Evolutionary conservation across 306 rosid genomes (phyloP).

Genomic region (Inga oerstediana): DNA sequence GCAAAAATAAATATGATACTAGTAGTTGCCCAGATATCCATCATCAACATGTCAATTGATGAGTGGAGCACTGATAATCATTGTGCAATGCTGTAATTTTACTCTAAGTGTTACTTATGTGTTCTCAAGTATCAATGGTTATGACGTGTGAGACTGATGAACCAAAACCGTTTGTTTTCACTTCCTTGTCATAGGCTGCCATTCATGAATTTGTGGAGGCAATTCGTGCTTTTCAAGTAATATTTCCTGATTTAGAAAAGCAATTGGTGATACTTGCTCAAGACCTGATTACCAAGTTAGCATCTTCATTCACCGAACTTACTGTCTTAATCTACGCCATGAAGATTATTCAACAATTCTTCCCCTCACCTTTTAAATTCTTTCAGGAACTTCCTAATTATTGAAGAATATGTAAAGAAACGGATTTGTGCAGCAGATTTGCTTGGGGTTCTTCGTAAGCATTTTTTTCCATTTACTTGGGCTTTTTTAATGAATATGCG

Average conservation of each 20-base stretch:
- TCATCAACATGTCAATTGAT: slow-evolving; percentile 16
- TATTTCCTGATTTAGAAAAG: slow-evolving; percentile 86
- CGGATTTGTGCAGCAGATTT: slow-evolving; percentile 60
- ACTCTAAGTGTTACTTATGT: slow-evolving; percentile 7
- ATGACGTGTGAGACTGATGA: slow-evolving; percentile 31
- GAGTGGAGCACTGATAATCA: slow-evolving; percentile 9
- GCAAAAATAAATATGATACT: not conserved
- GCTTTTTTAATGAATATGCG: not conserved
- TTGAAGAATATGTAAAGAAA: slow-evolving; percentile 60
- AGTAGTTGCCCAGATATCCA: slow-evolving; percentile 16
- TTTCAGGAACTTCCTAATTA: slow-evolving; percentile 43
- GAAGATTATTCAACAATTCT: slow-evolving; percentile 23
- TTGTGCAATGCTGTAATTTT: not conserved
- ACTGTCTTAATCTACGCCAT: slow-evolving; percentile 20
- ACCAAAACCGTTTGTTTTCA: slow-evolving; percentile 8
- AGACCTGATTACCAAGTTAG: slow-evolving; percentile 70
- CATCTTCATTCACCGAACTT: slow-evolving; percentile 23
- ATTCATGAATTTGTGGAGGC: slow-evolving; percentile 86
- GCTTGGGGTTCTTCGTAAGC: slow-evolving; percentile 74
- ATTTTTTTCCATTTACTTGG: not conserved
- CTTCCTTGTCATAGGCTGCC: slow-evolving; percentile 50
- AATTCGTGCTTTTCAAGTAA: slow-evolving; percentile 73
- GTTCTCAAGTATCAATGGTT: slow-evolving; percentile 23
- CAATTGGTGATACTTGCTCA: slow-evolving; percentile 73
- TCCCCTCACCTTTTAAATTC: slow-evolving; percentile 26